Percentiles rank a stretch among this genome's conserved stretches.
Evolutionary conservation across 441 rosid species (phyloP).

Genomic region (Populus tomentosa): DNA sequence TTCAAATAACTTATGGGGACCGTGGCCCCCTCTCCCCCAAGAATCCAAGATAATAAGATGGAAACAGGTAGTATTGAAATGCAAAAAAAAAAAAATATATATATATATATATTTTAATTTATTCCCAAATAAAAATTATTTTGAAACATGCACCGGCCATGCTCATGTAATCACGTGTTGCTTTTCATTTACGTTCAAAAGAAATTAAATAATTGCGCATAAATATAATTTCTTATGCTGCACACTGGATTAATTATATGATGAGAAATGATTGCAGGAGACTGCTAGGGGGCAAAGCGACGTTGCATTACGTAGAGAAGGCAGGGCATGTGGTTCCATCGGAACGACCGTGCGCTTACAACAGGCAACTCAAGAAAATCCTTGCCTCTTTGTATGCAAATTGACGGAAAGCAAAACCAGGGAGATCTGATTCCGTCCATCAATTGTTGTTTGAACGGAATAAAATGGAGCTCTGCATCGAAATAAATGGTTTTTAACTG

Average conservation of each 20-base stretch:
- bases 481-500: background rate
- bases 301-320: slow-evolving; percentile 13
- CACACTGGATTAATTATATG: background rate
- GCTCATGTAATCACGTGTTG: too few species aligned
- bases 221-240: too few species aligned
- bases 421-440: background rate
- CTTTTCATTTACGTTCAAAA: too few species aligned
- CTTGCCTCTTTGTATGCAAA: slow-evolving; percentile 13
- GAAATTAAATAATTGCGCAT: too few species aligned
- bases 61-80: too few species aligned
- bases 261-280: background rate
- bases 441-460: background rate
- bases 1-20: too few species aligned
- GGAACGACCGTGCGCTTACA: slow-evolving; percentile 26
- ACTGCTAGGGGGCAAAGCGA: slow-evolving; percentile 21
- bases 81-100: too few species aligned
- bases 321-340: slow-evolving; percentile 20
- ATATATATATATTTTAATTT: too few species aligned
- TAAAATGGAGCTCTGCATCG: background rate
- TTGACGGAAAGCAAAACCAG: background rate
- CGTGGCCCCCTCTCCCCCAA: too few species aligned
- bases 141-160: too few species aligned
- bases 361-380: slow-evolving; percentile 17
- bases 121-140: too few species aligned
- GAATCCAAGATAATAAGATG: too few species aligned